Evolutionary conservation across 1,284 basidiomycete species (phyloP).

Genomic region (Rhodotorula sp.): DNA sequence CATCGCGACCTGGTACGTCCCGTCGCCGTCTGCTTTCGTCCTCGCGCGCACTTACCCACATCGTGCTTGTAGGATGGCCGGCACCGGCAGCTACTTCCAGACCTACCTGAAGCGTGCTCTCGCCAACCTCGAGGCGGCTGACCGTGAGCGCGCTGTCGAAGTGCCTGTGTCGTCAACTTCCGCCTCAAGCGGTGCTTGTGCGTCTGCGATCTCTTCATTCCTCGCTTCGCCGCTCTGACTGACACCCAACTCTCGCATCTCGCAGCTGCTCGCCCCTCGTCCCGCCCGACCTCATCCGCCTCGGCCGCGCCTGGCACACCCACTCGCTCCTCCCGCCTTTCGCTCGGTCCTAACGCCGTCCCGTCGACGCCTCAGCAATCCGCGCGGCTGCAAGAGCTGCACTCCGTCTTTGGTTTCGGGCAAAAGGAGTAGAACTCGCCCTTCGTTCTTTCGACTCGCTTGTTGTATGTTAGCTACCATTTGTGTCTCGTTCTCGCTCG

Average conservation of each 20-base stretch:
- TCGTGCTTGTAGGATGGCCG: constrained; percentile 47
- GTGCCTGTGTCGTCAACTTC: constrained; percentile 3
- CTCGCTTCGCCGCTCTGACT: neutral
- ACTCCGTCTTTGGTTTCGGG: constrained; percentile 26
- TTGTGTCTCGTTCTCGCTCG: neutral
- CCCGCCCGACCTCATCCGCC: constrained; percentile 15
- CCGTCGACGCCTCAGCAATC: neutral
- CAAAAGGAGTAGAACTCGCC: constrained; percentile 7
- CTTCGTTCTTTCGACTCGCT: neutral
- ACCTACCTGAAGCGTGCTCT: constrained; percentile 52
- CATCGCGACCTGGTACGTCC: constrained; percentile 55
- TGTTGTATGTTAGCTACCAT: neutral
- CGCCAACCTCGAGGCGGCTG: constrained; percentile 45
- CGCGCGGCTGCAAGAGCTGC: constrained; percentile 26
- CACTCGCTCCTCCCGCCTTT: constrained; percentile 24
- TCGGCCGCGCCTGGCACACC: constrained; percentile 24
- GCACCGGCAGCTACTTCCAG: constrained; percentile 53
- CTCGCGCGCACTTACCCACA: neutral
- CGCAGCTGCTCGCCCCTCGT: neutral
- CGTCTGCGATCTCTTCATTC: neutral
- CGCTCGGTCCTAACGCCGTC: constrained; percentile 4
- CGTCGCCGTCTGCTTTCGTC: neutral
- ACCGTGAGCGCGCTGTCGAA: constrained; percentile 23
- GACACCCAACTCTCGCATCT: neutral
- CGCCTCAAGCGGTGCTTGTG: neutral